Evolutionary conservation across 257 asterid genomes (phyloP), one percentile per base, ranked within the genome.

Genomic region (Fraxinus quadrangulata): DNA sequence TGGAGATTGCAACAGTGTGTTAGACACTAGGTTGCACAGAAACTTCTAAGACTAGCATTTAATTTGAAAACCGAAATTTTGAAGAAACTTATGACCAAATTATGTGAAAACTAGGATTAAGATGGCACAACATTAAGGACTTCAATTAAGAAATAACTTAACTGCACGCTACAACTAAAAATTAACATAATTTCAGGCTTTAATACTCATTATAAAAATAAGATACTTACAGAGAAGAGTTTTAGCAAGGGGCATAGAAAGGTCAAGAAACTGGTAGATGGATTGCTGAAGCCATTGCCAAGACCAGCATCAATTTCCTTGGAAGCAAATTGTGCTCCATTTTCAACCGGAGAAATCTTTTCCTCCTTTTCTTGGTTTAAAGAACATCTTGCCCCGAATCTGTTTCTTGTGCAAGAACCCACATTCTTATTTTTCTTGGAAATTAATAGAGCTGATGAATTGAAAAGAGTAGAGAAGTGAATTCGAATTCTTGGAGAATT

Each of bases 221-320:
- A 72, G 45, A 33, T n/a, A 85, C 89, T 84, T 77, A 92, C 97
- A 23, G 94, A 88, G 82, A 90, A 90, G 84, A 90, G 82, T 78
- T 89, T 90, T 71, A 92, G 96, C 89, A 92, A 80, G n/a, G 97
- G 97, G 86, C 96, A 92, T 47, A 92, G 93, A 49, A 89, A 37
- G 33, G 97, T 88, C 80, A 92, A 77, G 23, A 90, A 82, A 78
- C 93, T 90, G 83, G 92, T 83, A 33, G 97, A 85, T 75, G 87
- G 47, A 80, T 82, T 71, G 83, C 83, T 74, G 83, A 78, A 63
- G 61, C 80, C 82, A 78, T 36, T 39, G 37, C 75, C 78, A 33
- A 24, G 75, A 59, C 36, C 26, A 69, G 34, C 71, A 56, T 34
- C 45, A 8, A 51, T 56, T 59, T 70, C 9, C 13, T 49, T 49